Evolutionary conservation across 345 rosid genomes (phyloP), one percentile per base, ranked within the genome.

Genomic region (Odontarrhena argentea): DNA sequence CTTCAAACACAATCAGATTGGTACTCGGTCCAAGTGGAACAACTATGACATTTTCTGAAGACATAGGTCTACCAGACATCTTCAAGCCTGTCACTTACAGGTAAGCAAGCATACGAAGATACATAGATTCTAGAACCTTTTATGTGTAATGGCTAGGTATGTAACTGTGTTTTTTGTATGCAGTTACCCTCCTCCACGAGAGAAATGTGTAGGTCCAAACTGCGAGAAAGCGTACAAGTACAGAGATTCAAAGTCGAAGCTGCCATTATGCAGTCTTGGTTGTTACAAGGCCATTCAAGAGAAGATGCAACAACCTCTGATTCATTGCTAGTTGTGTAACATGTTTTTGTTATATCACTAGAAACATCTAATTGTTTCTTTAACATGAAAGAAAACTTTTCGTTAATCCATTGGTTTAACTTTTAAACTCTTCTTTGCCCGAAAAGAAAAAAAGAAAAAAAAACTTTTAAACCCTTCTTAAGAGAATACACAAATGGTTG

Each of bases 171-270:
- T 50, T 24, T 7, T 8, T 28, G 59, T 7, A 4, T 70, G 9
- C 82, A 89, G 94, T 63, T 89, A 87, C 74, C 96, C 96, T 35
- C 89, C 89, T 15, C 84, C 82, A 0, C 83, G 91, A 0, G 96
- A 89, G 65, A 85, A 81, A 53, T 89, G 96, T 36, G 94, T 85
- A 0, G 94, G 83, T 40, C 91, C 94, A 26, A 81, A 83, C 9
- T 89, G 96, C 71, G 70, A 82, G 38, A 87, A 84, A 57, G 74
- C 82, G 3, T 87, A 82, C 80, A 89, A 76, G 74, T 89, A 89
- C 34, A 76, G 94, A 8, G 94, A 89, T 61, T 84, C 94, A 35
- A 84, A 85, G 71, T 82, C 94, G 8, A 85, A 81, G 78, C 91
- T 85, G 64, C 96, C 94, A 22, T 66, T 89, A 1, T 89, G 96